phyloP scores from a whole-genome alignment of 768 basidiomycete species.

The Mrakia blollopis region DNA sequence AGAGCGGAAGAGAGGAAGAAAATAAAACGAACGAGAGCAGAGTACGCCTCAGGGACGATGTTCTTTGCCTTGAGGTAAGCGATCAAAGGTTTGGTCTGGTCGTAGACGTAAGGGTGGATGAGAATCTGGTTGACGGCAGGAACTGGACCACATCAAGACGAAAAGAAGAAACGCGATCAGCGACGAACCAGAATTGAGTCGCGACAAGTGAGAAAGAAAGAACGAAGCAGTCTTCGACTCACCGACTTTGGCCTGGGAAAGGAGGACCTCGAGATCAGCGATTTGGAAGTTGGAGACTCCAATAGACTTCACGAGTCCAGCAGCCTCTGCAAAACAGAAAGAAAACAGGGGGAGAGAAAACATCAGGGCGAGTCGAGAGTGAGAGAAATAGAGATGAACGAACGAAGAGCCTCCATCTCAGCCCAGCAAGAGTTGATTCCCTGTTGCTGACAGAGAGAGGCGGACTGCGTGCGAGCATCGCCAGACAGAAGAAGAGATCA shows the following conservation, averaged over 20 bases:
- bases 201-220: too few species aligned
- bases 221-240: not conserved
- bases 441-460: slow-evolving; percentile 38
- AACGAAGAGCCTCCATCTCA: slow-evolving; percentile 55
- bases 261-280: slow-evolving; percentile 52
- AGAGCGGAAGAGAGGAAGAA: not conserved
- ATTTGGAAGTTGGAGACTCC: slow-evolving; percentile 67
- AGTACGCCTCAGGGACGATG: slow-evolving; percentile 64
- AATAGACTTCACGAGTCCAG: slow-evolving; percentile 44
- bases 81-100: slow-evolving; percentile 55
- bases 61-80: slow-evolving; percentile 55
- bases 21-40: slow-evolving; percentile 56
- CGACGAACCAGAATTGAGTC: too few species aligned
- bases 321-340: slow-evolving; percentile 7
- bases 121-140: slow-evolving; percentile 71
- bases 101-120: slow-evolving; percentile 68
- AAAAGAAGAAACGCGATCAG: not conserved
- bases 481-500: slow-evolving; percentile 49
- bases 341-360: not conserved
- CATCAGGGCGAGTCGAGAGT: not conserved
- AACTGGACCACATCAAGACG: not conserved
- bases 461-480: too few species aligned
- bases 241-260: slow-evolving; percentile 53
- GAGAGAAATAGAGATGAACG: slow-evolving; percentile 58
- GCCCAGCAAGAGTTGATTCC: slow-evolving; percentile 48